Conservation (phyloP, 768 basidiomycete genomes). For the Crassisporium funariophilum region DNA sequence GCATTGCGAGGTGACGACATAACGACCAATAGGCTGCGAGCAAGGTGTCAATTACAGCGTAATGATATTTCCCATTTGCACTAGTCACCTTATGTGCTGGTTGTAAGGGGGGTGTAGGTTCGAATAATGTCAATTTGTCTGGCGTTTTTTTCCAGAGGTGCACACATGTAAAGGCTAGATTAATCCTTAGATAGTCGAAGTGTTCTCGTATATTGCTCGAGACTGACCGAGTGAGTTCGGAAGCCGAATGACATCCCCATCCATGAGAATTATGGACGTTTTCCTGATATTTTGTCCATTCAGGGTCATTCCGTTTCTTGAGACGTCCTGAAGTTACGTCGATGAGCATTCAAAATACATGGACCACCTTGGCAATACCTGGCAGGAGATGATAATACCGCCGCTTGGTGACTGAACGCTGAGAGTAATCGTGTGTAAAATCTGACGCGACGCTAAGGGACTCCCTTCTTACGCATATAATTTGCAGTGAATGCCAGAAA, state of each 20-base stretch:
- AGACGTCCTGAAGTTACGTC: conserved; percentile 56
- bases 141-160: conserved; percentile 55
- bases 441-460: too few species aligned
- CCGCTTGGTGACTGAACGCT: conserved; percentile 74
- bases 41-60: neutral
- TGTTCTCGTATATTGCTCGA: neutral
- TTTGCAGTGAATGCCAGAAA: conserved; percentile 77
- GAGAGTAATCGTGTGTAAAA: conserved; percentile 1
- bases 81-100: conserved; percentile 53
- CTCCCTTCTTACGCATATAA: conserved; percentile 82
- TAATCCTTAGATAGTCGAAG: neutral
- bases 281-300: conserved; percentile 73
- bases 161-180: conserved; percentile 65
- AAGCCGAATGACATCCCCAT: conserved; percentile 70
- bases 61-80: neutral
- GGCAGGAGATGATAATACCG: conserved; percentile 77
- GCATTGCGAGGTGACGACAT: conserved; percentile 76
- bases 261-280: conserved; percentile 70
- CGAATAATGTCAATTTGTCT: conserved; percentile 58
- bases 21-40: conserved; percentile 60
- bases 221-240: conserved; percentile 63
- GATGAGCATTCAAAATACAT: too few species aligned
- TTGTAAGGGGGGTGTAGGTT: conserved; percentile 60
- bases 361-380: too few species aligned
- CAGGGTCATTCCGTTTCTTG: conserved; percentile 72